Conservation (phyloP, 495 filamentous ascomycete species). For the Penicillium turbatum region DNA sequence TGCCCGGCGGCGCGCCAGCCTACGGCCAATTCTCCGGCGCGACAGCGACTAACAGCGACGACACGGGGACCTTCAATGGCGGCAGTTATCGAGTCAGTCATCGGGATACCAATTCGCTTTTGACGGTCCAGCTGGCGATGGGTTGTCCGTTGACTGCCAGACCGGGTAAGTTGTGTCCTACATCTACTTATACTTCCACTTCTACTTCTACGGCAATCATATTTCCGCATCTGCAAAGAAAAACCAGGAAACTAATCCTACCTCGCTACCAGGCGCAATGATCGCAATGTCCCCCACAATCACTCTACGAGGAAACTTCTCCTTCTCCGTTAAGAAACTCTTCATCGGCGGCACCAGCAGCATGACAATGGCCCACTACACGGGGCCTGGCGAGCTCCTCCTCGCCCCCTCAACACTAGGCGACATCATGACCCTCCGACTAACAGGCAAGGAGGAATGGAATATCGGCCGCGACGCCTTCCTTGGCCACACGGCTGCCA, state of each 20-base stretch:
- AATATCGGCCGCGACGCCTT: conserved; percentile 77
- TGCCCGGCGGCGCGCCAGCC: conserved; percentile 45
- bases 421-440: conserved; percentile 76
- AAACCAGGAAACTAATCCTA: neutral
- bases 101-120: conserved; percentile 80
- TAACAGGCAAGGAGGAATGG: conserved; percentile 67
- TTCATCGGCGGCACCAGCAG: conserved; percentile 79
- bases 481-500: conserved; percentile 69
- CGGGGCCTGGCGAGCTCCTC: conserved; percentile 86
- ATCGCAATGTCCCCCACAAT: conserved; percentile 91
- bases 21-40: conserved; percentile 57
- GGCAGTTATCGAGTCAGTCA: conserved; percentile 92
- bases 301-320: conserved; percentile 71
- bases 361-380: conserved; percentile 74
- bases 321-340: conserved; percentile 82
- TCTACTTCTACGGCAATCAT: too few relatives aligned
- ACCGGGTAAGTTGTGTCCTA: conserved; percentile 54
- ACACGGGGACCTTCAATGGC: conserved; percentile 92
- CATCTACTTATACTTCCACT: too few relatives aligned
- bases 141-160: conserved; percentile 79
- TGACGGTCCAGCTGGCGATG: conserved; percentile 85
- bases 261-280: conserved; percentile 61
- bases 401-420: conserved; percentile 76
- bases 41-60: conserved; percentile 57
- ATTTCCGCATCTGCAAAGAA: too few relatives aligned